A percentile compares a stretch with the other conserved stretches of the same genome.
phyloP scores from a whole-genome alignment of 2,329 filamentous ascomycete genomes.

The Fusarium ramigenum region DNA sequence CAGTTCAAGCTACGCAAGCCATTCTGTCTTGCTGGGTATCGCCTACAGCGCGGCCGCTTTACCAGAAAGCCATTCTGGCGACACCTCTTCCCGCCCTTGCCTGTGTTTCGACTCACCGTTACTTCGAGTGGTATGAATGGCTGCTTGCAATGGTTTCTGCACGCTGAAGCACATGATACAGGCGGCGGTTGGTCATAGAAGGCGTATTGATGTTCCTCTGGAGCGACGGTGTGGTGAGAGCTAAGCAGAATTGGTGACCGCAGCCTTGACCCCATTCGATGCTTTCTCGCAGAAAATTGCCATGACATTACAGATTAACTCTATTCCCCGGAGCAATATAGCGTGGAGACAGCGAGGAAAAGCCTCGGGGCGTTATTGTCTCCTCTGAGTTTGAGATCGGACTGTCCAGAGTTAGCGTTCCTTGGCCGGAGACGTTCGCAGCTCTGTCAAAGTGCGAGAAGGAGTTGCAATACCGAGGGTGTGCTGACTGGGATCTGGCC shows the following conservation, averaged over 20 bases:
- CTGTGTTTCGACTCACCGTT: accelerated
- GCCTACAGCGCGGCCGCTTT: accelerated
- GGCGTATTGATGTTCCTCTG: accelerated
- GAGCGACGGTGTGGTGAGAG: neutral
- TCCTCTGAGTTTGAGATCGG: neutral
- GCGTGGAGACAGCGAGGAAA: accelerated
- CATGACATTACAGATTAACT: accelerated
- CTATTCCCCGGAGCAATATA: accelerated
- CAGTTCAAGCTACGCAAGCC: neutral
- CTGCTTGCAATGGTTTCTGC: accelerated
- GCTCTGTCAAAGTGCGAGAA: neutral
- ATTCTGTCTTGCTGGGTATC: neutral
- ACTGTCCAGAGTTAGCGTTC: accelerated
- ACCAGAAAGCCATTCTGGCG: accelerated
- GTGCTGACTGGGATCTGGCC: neutral
- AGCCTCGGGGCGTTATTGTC: accelerated
- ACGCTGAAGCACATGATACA: neutral
- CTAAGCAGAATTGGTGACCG: accelerated
- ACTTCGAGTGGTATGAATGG: no score
- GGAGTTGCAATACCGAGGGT: no score
- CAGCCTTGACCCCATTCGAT: accelerated
- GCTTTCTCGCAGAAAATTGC: neutral
- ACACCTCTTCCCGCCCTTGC: accelerated
- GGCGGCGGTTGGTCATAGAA: neutral
- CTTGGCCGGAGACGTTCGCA: neutral